Conservation (phyloP, 1,284 basidiomycete genomes). For the Cerioporus squamosus region DNA sequence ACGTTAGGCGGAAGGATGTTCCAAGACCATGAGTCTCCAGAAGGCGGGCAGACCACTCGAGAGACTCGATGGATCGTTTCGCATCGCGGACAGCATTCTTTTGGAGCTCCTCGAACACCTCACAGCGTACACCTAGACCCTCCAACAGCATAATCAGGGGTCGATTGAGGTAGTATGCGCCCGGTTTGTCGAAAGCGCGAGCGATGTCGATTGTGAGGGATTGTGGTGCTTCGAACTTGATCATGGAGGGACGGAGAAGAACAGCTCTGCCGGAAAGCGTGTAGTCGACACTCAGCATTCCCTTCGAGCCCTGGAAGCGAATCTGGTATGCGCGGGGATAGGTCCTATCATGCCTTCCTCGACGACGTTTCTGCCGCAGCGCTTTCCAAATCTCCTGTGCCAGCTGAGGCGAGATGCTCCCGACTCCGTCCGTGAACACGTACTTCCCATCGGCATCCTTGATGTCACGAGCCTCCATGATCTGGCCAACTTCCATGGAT, state of each 20-base stretch:
- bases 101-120: conserved; percentile 61
- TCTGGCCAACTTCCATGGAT: conserved; percentile 55
- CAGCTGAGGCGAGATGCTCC: conserved; percentile 66
- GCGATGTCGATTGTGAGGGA: conserved; percentile 73
- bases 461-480: conserved; percentile 53
- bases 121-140: conserved; percentile 52
- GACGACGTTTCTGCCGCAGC: conserved; percentile 44
- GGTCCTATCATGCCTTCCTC: conserved; percentile 38
- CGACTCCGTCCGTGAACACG: conserved; percentile 73
- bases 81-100: conserved; percentile 54
- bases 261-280: conserved; percentile 60
- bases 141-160: conserved; percentile 76
- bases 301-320: conserved; percentile 67
- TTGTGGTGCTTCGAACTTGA: conserved; percentile 67
- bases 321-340: conserved; percentile 61
- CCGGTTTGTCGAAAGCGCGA: conserved; percentile 62
- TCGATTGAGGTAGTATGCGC: conserved; percentile 64
- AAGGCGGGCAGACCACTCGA: conserved; percentile 50
- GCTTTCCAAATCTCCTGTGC: conserved; percentile 55
- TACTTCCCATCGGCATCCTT: conserved; percentile 34
- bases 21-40: conserved; percentile 51
- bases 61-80: conserved; percentile 44
- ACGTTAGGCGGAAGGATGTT: conserved; percentile 43
- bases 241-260: conserved; percentile 72
- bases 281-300: conserved; percentile 70